Evolutionary conservation across 306 rosid genomes (phyloP).

Genomic region (Trichosanthes cucumerina): DNA sequence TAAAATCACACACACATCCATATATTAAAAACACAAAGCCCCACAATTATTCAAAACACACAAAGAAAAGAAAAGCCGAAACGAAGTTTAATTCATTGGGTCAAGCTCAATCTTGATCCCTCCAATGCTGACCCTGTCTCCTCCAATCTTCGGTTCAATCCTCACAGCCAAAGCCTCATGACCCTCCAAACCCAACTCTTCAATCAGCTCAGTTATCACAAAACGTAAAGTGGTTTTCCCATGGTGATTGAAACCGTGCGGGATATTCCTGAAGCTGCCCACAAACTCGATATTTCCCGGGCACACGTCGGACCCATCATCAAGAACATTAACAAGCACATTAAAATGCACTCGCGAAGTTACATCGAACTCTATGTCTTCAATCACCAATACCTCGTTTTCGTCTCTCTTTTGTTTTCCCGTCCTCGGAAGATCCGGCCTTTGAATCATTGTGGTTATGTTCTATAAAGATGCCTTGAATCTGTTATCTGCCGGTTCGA

Average conservation of each 20-base stretch:
- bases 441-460: conserved; percentile 27
- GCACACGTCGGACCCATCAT: neutral
- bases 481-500: no score
- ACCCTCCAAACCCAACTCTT: conserved; percentile 51
- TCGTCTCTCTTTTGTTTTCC: conserved; percentile 14
- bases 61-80: no score
- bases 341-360: conserved; percentile 38
- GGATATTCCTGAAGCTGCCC: conserved; percentile 59
- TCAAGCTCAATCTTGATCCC: neutral
- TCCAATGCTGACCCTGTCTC: conserved; percentile 20
- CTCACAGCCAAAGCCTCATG: conserved; percentile 53
- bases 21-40: neutral
- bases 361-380: conserved; percentile 43
- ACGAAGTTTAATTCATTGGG: neutral
- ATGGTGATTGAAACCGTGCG: conserved; percentile 34
- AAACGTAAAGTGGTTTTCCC: conserved; percentile 27
- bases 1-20: no score
- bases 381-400: conserved; percentile 32
- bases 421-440: conserved; percentile 37
- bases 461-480: no score
- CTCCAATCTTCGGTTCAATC: conserved; percentile 46
- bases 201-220: conserved; percentile 51
- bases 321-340: conserved; percentile 23
- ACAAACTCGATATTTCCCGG: conserved; percentile 54
- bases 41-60: neutral